These are phyloP conservation scores for Psilocybe sp. DNA, from an alignment of 768 basidiomycete genomes.

Conservation along the genomic window DNA sequence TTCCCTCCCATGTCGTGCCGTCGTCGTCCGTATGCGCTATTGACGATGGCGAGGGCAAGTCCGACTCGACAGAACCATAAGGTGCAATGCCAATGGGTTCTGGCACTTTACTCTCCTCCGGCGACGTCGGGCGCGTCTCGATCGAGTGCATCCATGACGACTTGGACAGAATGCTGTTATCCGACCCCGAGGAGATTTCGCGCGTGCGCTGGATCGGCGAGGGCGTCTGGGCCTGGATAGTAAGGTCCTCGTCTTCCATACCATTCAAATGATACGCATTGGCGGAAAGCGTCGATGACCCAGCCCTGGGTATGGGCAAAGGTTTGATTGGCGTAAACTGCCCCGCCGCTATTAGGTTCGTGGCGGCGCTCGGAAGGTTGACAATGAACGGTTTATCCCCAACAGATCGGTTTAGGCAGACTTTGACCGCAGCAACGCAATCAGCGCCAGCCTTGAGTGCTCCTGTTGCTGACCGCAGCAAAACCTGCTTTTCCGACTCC, in stretches of 20 bases:
- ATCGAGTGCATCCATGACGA: slow-evolving; percentile 43
- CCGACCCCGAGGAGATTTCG: slow-evolving; percentile 48
- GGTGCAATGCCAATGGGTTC: slow-evolving; percentile 27
- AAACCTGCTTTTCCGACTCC: slow-evolving; percentile 75
- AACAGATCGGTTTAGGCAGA: slow-evolving; percentile 66
- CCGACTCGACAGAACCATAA: slow-evolving; percentile 34
- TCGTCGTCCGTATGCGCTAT: slow-evolving; percentile 49
- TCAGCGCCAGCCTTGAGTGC: slow-evolving; percentile 87
- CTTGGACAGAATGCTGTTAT: slow-evolving; percentile 48
- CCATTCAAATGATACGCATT: slow-evolving; percentile 34
- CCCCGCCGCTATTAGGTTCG: slow-evolving; percentile 40
- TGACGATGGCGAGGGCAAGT: slow-evolving; percentile 52
- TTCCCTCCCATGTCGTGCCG: slow-evolving; percentile 60
- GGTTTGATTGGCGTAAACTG: slow-evolving; percentile 44
- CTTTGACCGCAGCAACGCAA: slow-evolving; percentile 82
- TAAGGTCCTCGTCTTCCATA: slow-evolving; percentile 57
- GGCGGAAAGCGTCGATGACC: slow-evolving; percentile 31
- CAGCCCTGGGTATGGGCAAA: slow-evolving; percentile 33
- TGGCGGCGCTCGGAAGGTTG: slow-evolving; percentile 52
- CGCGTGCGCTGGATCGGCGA: slow-evolving; percentile 28
- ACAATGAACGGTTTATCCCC: slow-evolving; percentile 65
- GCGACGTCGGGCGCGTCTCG: slow-evolving; percentile 48
- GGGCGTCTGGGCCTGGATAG: slow-evolving; percentile 47
- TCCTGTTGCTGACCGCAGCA: slow-evolving; percentile 84
- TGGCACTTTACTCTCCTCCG: slow-evolving; percentile 39